Evolutionary conservation across 495 filamentous ascomycete species (phyloP).

Genomic region (Glutinoglossum americanum): DNA sequence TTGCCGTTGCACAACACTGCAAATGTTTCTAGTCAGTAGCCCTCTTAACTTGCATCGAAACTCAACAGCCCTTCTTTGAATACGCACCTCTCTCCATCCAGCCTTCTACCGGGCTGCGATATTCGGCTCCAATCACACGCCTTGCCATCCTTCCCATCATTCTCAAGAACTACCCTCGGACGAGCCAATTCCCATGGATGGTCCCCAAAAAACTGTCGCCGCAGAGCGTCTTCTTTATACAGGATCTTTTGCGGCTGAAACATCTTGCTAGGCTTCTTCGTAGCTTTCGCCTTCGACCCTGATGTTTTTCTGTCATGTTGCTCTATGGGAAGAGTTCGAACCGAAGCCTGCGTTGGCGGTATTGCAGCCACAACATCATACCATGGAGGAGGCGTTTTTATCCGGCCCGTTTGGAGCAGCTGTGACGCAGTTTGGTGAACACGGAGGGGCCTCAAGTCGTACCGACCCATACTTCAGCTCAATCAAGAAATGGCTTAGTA

Average conservation of each 20-base stretch:
- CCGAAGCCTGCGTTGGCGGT: constrained; percentile 59
- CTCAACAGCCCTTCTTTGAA: not conserved
- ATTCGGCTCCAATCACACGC: constrained; percentile 61
- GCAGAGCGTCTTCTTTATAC: constrained; percentile 72
- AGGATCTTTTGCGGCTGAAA: constrained; percentile 58
- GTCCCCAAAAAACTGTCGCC: constrained; percentile 64
- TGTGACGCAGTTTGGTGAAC: constrained; percentile 45
- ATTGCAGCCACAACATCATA: constrained; percentile 47
- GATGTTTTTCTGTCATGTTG: constrained; percentile 33
- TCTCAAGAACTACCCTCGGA: constrained; percentile 65
- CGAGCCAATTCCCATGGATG: constrained; percentile 95
- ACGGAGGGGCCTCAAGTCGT: constrained; percentile 49
- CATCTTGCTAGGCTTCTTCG: constrained; percentile 45
- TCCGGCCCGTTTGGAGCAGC: constrained; percentile 29
- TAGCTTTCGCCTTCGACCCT: constrained; percentile 11
- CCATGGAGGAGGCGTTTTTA: constrained; percentile 44
- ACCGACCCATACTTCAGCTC: constrained; percentile 35
- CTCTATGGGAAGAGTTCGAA: constrained; percentile 43
- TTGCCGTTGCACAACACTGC: constrained; percentile 83
- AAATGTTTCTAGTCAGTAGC: constrained; percentile 9
- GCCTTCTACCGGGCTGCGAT: constrained; percentile 49
- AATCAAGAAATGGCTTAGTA: not conserved
- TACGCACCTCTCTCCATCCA: constrained; percentile 71
- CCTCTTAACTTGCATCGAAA: too few relatives aligned
- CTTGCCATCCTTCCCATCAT: constrained; percentile 58